Percentiles rank a stretch among this genome's conserved stretches.
These are phyloP conservation scores for Saccharomyces jurei DNA, from an alignment of 805 yeast genomes.

Conservation along the genomic window DNA sequence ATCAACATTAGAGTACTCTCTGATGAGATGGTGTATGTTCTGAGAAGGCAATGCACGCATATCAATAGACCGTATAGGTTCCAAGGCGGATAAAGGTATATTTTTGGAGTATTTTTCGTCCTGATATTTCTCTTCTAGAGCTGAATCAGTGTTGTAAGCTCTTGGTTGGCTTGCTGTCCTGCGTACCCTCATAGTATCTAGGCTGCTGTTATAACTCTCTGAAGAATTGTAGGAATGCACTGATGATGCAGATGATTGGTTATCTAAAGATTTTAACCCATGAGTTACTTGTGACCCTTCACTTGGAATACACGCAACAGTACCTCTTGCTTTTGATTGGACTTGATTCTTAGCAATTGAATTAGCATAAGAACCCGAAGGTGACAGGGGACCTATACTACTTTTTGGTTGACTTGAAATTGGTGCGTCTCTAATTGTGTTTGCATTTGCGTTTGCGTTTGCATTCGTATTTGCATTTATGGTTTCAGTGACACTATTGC, in stretches of 20 bases:
- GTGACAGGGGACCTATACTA: not conserved
- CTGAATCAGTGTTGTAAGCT: constrained; percentile 13
- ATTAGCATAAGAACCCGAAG: not conserved
- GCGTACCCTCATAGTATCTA: constrained; percentile 1
- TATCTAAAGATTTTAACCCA: not conserved
- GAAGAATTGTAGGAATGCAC: not conserved
- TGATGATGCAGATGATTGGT: not conserved
- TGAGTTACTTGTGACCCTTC: not conserved
- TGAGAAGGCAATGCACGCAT: constrained; percentile 36
- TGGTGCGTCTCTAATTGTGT: not conserved
- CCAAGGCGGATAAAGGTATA: constrained; percentile 4
- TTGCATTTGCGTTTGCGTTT: not conserved
- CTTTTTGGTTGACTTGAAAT: not conserved
- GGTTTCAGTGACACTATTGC: not conserved
- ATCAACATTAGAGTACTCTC: constrained; percentile 36
- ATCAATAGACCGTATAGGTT: constrained; percentile 17
- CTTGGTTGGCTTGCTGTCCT: constrained; percentile 17
- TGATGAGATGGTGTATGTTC: constrained; percentile 38
- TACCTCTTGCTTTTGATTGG: not conserved
- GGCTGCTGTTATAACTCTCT: not conserved
- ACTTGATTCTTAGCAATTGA: not conserved
- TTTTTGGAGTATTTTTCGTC: not conserved
- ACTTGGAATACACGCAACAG: not conserved
- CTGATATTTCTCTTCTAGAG: not conserved
- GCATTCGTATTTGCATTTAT: not conserved